Conservation (phyloP, 768 basidiomycete species). For the Cystobasidium onofrii region DNA sequence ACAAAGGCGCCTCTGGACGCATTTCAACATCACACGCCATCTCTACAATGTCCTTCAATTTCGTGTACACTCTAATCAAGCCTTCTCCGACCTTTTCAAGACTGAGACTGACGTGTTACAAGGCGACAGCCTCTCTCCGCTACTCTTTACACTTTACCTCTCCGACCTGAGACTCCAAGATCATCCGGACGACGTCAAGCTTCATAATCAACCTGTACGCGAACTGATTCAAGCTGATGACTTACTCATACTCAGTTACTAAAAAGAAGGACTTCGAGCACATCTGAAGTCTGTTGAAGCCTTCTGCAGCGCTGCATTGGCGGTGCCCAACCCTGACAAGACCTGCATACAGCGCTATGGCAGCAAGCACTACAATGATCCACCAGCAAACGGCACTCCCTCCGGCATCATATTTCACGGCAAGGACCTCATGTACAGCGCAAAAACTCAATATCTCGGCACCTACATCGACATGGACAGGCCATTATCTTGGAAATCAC, state of each 20-base stretch:
- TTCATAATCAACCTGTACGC: background rate
- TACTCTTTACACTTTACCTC: background rate
- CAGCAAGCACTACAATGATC: background rate
- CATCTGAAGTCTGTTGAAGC: background rate
- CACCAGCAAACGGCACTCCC: background rate
- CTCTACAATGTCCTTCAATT: background rate
- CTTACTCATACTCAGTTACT: background rate
- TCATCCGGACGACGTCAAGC: background rate
- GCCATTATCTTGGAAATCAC: too few species aligned
- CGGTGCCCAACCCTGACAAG: background rate
- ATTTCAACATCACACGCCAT: constrained; percentile 4
- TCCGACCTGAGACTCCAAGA: background rate
- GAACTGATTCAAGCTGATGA: background rate
- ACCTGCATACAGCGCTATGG: background rate
- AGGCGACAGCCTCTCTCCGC: constrained; percentile 1
- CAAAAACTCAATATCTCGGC: too few species aligned
- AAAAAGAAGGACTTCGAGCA: background rate
- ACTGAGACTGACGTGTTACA: constrained; percentile 1
- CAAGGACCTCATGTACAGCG: background rate
- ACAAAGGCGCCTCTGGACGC: background rate
- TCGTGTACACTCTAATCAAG: background rate
- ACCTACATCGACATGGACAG: too few species aligned
- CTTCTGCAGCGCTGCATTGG: background rate
- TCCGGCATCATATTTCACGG: background rate
- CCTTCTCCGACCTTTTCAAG: background rate